Conservation (phyloP, 2,329 filamentous ascomycete genomes). For the Sclerotiophoma versabilis region DNA sequence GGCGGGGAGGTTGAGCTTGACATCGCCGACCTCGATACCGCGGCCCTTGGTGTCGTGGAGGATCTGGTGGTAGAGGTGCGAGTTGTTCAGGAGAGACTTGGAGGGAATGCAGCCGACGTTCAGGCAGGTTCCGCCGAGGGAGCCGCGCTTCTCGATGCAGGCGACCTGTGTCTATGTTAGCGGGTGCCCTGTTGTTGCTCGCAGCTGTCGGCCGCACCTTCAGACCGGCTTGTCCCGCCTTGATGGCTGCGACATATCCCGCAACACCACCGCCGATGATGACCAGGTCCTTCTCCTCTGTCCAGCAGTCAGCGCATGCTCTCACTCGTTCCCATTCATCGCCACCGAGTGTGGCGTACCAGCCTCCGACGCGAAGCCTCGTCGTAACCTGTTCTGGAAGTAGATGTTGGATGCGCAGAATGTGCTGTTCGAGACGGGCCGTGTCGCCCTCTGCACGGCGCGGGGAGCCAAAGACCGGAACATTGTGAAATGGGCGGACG, state of each 20-base stretch:
- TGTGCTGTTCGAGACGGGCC: slow-evolving; percentile 47
- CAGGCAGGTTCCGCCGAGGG: slow-evolving; percentile 93
- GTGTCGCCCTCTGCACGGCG: slow-evolving; percentile 53
- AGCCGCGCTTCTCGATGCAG: slow-evolving; percentile 97
- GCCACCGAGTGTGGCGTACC: slow-evolving; percentile 45
- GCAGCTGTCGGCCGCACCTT: slow-evolving; percentile 67
- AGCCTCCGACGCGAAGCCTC: slow-evolving; percentile 64
- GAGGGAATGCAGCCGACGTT: slow-evolving; percentile 99
- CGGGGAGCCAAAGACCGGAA: slow-evolving; percentile 61
- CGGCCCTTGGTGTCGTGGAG: slow-evolving; percentile 96
- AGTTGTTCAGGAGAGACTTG: slow-evolving; percentile 99
- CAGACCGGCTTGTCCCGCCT: slow-evolving; percentile 94
- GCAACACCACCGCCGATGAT: slow-evolving; percentile 98
- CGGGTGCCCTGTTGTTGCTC: neutral
- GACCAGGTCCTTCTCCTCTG: slow-evolving; percentile 94
- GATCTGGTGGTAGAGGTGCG: slow-evolving; percentile 96
- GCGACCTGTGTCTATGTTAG: slow-evolving; percentile 69
- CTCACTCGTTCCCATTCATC: slow-evolving; percentile 7
- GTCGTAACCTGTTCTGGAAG: slow-evolving; percentile 60
- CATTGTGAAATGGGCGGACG: slow-evolving; percentile 51
- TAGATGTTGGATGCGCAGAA: slow-evolving; percentile 54
- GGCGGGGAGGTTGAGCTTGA: slow-evolving; percentile 91
- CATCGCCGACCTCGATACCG: slow-evolving; percentile 96
- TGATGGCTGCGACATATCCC: slow-evolving; percentile 98
- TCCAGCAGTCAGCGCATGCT: slow-evolving; percentile 44